Percentiles rank a stretch among this genome's conserved stretches.
phyloP scores from a whole-genome alignment of 1,284 basidiomycete species.

The Ceratobasidium sp. region DNA sequence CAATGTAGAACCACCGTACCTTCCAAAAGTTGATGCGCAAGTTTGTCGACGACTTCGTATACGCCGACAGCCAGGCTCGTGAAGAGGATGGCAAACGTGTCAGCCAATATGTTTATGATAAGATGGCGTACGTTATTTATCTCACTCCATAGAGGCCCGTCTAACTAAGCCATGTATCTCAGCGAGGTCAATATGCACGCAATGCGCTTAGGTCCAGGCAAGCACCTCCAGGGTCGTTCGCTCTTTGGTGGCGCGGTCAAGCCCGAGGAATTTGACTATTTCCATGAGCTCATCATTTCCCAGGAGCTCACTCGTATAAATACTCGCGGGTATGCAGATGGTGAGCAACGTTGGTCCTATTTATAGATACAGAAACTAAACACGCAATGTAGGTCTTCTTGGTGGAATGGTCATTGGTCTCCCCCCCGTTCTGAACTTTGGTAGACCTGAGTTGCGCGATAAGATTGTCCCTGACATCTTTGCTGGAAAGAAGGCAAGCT shows the following conservation, averaged over 20 bases:
- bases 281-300: slow-evolving; percentile 76
- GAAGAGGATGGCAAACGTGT: slow-evolving; percentile 84
- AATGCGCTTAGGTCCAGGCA: slow-evolving; percentile 91
- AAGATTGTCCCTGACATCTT: slow-evolving; percentile 86
- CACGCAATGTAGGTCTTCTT: slow-evolving; percentile 55
- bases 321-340: slow-evolving; percentile 88
- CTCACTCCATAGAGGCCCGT: slow-evolving; percentile 58
- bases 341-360: slow-evolving; percentile 58
- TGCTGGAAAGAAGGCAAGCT: slow-evolving; percentile 76
- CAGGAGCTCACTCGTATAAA: slow-evolving; percentile 87
- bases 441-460: slow-evolving; percentile 79
- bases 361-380: slow-evolving; percentile 1
- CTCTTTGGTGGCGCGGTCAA: slow-evolving; percentile 87
- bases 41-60: slow-evolving; percentile 67
- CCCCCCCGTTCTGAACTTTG: slow-evolving; percentile 86
- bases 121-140: slow-evolving; percentile 70
- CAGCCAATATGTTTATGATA: slow-evolving; percentile 73
- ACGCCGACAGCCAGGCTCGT: slow-evolving; percentile 67
- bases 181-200: slow-evolving; percentile 78
- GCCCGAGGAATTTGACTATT: slow-evolving; percentile 73
- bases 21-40: slow-evolving; percentile 65
- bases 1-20: slow-evolving; percentile 60
- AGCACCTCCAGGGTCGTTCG: slow-evolving; percentile 84
- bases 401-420: slow-evolving; percentile 84
- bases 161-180: slow-evolving; percentile 56